Evolutionary conservation across 495 filamentous ascomycete species (phyloP).

Genomic region (Penicillium cataractarum): DNA sequence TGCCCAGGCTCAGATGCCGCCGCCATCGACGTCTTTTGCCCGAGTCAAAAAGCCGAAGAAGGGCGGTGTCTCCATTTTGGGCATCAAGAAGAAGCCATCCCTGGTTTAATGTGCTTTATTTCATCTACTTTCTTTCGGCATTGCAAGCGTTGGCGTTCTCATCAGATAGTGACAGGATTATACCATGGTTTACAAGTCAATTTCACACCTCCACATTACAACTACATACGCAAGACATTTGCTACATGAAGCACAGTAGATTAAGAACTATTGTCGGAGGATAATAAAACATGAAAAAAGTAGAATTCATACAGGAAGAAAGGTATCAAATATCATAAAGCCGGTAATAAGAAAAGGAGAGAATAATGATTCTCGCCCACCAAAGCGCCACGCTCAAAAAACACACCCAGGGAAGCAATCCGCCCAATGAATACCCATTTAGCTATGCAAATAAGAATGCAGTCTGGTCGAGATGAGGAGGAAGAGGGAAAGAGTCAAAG

Average conservation of each 20-base stretch:
- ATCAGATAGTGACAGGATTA: slow-evolving; percentile 4
- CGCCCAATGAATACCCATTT: slow-evolving; percentile 25
- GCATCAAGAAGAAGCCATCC: slow-evolving; percentile 87
- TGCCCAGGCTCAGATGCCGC: slow-evolving; percentile 34
- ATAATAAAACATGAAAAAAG: slow-evolving; percentile 16
- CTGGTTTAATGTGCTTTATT: slow-evolving; percentile 39
- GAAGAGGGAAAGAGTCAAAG: slow-evolving; percentile 16
- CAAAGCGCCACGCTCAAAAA: slow-evolving; percentile 44
- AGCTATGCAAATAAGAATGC: slow-evolving; percentile 23
- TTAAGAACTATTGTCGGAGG: slow-evolving; percentile 15
- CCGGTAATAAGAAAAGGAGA: slow-evolving; percentile 11
- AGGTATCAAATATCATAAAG: slow-evolving; percentile 33
- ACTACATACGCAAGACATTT: neutral
- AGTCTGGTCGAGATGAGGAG: slow-evolving; percentile 14
- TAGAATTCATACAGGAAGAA: slow-evolving; percentile 30
- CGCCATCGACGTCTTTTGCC: slow-evolving; percentile 73
- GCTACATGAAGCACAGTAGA: slow-evolving; percentile 16
- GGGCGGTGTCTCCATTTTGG: slow-evolving; percentile 67
- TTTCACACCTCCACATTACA: neutral
- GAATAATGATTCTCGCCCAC: slow-evolving; percentile 8
- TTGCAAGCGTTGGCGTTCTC: slow-evolving; percentile 23
- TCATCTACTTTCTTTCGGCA: neutral
- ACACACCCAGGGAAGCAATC: slow-evolving; percentile 21
- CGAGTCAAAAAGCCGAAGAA: slow-evolving; percentile 84
- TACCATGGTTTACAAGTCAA: neutral